Conservation (phyloP, 495 filamentous ascomycete species). For the Penicillium manginii region DNA sequence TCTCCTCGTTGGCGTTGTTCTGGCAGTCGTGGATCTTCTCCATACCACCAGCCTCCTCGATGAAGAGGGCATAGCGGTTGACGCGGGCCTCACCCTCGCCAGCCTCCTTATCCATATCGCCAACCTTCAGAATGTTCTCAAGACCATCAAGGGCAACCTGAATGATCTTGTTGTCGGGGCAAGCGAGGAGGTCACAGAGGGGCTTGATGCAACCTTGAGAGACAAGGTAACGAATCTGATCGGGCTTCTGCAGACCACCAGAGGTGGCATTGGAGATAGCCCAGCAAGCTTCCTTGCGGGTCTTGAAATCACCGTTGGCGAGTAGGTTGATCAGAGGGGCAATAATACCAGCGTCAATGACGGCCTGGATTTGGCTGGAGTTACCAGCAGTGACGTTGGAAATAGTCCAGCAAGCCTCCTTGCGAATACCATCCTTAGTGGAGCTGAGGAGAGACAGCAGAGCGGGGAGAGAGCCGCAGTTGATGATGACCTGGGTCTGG, state of each 20-base stretch:
- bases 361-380: constrained; percentile 94
- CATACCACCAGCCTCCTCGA: constrained; percentile 99
- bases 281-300: constrained; percentile 99
- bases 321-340: constrained; percentile 94
- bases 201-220: constrained; percentile 94
- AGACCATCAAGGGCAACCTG: constrained; percentile 97
- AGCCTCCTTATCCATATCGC: constrained; percentile 96
- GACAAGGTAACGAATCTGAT: constrained; percentile 96
- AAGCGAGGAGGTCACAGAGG: constrained; percentile 91
- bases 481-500: constrained; percentile 99
- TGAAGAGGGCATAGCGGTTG: constrained; percentile 97
- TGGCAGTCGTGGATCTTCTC: constrained; percentile 99
- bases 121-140: constrained; percentile 99
- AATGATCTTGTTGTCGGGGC: constrained; percentile 99
- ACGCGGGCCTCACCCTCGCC: constrained; percentile 73
- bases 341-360: constrained; percentile 96
- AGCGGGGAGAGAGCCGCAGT: constrained; percentile 91
- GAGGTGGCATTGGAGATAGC: constrained; percentile 99
- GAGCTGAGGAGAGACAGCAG: constrained; percentile 91
- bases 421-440: constrained; percentile 97
- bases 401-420: constrained; percentile 99
- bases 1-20: constrained; percentile 99
- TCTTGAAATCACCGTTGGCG: constrained; percentile 98
- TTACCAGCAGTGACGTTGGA: constrained; percentile 99
- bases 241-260: constrained; percentile 96